Evolutionary conservation across 2,329 filamentous ascomycete genomes (phyloP), one percentile per base, ranked within the genome.

Genomic region (Phialophora verrucosa): DNA sequence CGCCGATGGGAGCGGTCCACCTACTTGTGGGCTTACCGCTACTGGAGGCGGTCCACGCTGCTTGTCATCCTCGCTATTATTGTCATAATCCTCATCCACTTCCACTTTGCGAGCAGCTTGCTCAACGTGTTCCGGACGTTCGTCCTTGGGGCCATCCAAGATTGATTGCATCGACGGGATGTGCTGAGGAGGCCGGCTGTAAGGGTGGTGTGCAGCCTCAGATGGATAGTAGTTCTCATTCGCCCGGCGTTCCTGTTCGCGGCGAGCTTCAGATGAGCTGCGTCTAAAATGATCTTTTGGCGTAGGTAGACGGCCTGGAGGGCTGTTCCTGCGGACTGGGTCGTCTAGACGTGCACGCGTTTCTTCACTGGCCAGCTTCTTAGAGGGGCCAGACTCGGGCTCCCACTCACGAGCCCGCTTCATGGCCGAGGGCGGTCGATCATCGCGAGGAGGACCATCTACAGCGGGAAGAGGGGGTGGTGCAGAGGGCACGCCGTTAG

Each of bases 321-420:
- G 80, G 4, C 90, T 92, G 17, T 87, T 88, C 51, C 93, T 89
- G 66, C 93, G 91, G 75, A 91, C 89, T 67, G 89, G 88, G 74
- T 97, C 93, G 47, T 97, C 93, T 71, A 97, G 84, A 62, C 92
- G 91, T 65, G 91, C 91, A 51, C 94, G 89, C 70, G 86, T 92
- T 77, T 97, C 93, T 4, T 98, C 94, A 47, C 89, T 96, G 10
- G 91, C 90, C 68, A 91, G 88, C 81, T 97, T 97, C 82, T 97
- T 96, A 53, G 84, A 73, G 6, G 80, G 79, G 12, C 77, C 83
- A 3, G 88, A 81, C 42, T 96, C 92, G 42, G 94, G 90, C 72
- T 98, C 95, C 93, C 95, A 97, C 75, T 98, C 95, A 57, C 93
- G 89, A 77, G 89, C 85, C 65, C 95, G 88, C 84, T 99, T 99